Base-by-base conservation (phyloP, 2,329 filamentous ascomycete species). In the Aureobasidium sp. region DNA sequence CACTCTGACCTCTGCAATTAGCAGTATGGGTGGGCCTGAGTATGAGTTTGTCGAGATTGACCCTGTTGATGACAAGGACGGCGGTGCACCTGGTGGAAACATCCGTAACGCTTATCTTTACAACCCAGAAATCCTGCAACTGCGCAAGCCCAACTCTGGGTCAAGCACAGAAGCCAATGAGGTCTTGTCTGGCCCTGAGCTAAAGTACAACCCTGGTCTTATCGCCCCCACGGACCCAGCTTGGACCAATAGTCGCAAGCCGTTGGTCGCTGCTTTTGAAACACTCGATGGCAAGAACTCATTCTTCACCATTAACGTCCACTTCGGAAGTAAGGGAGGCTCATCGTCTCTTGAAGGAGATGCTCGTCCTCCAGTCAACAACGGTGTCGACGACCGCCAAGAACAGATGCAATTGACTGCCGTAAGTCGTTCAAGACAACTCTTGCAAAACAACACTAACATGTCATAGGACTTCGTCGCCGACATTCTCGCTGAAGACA, bases 301-400 rank as follows among this genome's bases (percentile, higher is more conserved):
- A 63, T 85, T 89, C 73, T 89, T 87, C 72, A 88, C 87, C 2
- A 77, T 90, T 63, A 89, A 89, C 67, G 84, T 89, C 40, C 86
- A 89, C 74, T 84, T 83, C 67, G 78, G 78, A 0, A 84, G 80
- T 67, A 89, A 89, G 74, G 84, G 84, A 29, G 86, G 86, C 38
- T 81, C 82, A 23, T 82, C 82, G 6, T 80, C 81, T 8, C 72
- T 88, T 10, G 81, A 88, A 63, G 86, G 86, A 8, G 85, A 89
- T 66, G 74, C 79, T 0, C 77, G 87, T 9, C 84, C 86, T 1
- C 87, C 86, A 0, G 76, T 87, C 10, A 89, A 90, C 69, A 80
- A 79, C 9, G 85, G 79, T 8, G 78, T 89, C 0, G 79, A 79
- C 15, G 77, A 81, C 65, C 77, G 87, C 23, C 73, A 74, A 1